phyloP scores from a whole-genome alignment of 2,329 filamentous ascomycete species.

The Sphaerulina vaccinii region DNA sequence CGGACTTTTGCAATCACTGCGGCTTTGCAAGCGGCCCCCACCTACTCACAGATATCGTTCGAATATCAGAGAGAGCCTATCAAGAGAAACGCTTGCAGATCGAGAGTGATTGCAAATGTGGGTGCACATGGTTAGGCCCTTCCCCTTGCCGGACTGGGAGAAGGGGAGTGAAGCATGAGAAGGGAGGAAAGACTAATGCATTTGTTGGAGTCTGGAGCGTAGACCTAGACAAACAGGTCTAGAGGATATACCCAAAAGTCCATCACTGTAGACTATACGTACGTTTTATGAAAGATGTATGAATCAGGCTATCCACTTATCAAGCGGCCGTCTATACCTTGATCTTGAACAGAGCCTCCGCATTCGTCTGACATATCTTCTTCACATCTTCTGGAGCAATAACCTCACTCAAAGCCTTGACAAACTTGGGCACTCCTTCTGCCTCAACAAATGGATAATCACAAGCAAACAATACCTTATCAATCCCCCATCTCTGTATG shows the following conservation, averaged over 20 bases:
- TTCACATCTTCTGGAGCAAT: background rate
- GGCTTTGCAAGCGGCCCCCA: no score
- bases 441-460: constrained; percentile 10
- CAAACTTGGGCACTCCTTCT: constrained; percentile 4
- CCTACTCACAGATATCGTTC: no score
- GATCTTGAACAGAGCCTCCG: constrained; percentile 10
- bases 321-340: no score
- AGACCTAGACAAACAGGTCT: background rate
- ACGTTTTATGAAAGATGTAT: background rate
- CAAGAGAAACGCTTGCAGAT: no score
- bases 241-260: background rate
- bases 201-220: background rate
- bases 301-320: background rate
- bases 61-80: no score
- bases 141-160: no score
- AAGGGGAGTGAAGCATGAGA: no score
- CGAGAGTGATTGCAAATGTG: no score
- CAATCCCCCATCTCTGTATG: constrained; percentile 5
- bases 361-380: constrained; percentile 6
- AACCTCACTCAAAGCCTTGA: background rate
- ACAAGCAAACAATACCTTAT: constrained; percentile 2
- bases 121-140: no score
- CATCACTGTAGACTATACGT: background rate
- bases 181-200: background rate
- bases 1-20: no score